Percentiles rank a stretch among this genome's conserved stretches.
These are phyloP conservation scores for Abrus pulchellus DNA, from an alignment of 306 rosid species.

Conservation along the genomic window DNA sequence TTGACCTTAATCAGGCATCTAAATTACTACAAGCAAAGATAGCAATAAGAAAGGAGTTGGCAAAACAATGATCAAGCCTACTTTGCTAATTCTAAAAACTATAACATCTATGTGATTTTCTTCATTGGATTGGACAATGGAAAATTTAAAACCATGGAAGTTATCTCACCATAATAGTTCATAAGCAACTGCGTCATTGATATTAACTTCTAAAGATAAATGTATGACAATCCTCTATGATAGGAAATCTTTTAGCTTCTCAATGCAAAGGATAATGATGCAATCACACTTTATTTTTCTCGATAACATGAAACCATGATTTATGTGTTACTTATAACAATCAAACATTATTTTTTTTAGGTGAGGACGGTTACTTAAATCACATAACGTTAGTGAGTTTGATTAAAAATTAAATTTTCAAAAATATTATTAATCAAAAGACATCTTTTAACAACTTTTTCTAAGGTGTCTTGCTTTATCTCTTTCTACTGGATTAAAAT, in stretches of 20 bases:
- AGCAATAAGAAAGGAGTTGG: constrained; percentile 11
- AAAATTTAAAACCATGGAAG: background rate
- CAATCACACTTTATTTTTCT: background rate
- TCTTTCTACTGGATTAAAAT: no score
- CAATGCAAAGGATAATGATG: constrained; percentile 22
- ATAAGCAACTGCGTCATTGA: constrained; percentile 29
- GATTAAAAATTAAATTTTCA: no score
- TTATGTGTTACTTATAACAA: background rate
- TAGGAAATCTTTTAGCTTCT: background rate
- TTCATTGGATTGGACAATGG: constrained; percentile 6
- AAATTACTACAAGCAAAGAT: constrained; percentile 35
- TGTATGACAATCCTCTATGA: background rate
- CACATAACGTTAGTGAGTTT: no score
- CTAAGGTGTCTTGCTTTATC: no score
- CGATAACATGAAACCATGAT: background rate
- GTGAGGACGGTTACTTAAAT: no score
- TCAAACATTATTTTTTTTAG: no score
- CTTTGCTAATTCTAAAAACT: background rate
- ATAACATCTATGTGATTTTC: constrained; percentile 22
- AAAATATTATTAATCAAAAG: no score
- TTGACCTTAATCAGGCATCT: constrained; percentile 7
- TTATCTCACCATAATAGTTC: constrained; percentile 22
- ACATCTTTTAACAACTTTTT: no score
- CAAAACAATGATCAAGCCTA: constrained; percentile 15
- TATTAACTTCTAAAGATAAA: constrained; percentile 32